phyloP scores from a whole-genome alignment of 305 asterid genomes.

The Solanum hybrid region DNA sequence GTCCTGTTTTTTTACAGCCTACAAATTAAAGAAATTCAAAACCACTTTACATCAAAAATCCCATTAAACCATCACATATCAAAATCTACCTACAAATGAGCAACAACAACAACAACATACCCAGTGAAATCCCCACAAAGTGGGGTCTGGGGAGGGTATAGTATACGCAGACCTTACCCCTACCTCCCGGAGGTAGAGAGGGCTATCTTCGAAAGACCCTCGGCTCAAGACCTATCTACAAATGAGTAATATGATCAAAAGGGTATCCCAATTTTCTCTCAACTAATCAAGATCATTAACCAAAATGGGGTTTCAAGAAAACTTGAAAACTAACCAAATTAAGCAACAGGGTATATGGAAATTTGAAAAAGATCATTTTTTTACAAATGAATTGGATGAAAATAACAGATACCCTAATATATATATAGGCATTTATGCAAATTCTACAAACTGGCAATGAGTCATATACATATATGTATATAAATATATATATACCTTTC shows the following conservation, averaged over 20 bases:
- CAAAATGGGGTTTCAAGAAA: background rate
- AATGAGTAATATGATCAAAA: slow-evolving; percentile 12
- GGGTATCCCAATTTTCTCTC: slow-evolving; percentile 6
- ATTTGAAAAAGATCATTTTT: background rate
- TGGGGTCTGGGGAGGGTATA: background rate
- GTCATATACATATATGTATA: background rate
- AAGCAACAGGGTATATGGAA: background rate
- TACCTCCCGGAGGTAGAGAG: background rate
- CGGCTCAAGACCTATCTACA: background rate
- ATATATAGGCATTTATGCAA: background rate
- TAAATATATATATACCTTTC: slow-evolving; percentile 35
- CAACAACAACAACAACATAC: background rate
- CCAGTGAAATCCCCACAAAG: background rate
- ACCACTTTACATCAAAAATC: slow-evolving; percentile 20
- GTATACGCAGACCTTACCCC: background rate
- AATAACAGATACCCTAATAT: background rate
- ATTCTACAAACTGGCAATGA: background rate
- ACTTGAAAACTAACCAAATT: background rate
- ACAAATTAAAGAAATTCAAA: background rate
- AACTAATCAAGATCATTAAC: background rate
- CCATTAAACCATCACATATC: slow-evolving; percentile 18
- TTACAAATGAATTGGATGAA: background rate
- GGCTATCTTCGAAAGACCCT: background rate
- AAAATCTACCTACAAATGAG: background rate
- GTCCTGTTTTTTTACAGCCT: background rate